These are phyloP conservation scores for Apiospora pterosperma DNA, from an alignment of 2,329 filamentous ascomycete genomes.

Conservation along the genomic window DNA sequence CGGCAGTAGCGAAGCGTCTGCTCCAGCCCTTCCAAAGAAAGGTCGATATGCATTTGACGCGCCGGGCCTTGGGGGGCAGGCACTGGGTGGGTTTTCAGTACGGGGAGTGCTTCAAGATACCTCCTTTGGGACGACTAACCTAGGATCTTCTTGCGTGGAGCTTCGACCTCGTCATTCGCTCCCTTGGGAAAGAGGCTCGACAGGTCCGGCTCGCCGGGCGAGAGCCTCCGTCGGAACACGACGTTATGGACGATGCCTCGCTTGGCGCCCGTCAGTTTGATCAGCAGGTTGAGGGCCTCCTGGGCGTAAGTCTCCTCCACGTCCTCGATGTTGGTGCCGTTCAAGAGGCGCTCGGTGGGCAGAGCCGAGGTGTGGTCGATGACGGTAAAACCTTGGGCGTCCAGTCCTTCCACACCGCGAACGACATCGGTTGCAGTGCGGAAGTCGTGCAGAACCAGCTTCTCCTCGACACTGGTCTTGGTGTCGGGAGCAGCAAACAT, in stretches of 20 bases:
- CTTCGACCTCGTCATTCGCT: neutral
- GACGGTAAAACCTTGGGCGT: neutral
- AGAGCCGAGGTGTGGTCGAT: neutral
- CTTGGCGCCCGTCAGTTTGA: neutral
- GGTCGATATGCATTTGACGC: neutral
- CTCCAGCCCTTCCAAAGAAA: slow-evolving; percentile 1
- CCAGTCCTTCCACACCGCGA: neutral
- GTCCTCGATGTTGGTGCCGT: neutral
- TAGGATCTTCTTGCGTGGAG: neutral
- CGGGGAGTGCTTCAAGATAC: neutral
- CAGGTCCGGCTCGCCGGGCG: neutral
- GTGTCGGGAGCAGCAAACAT: slow-evolving; percentile 1
- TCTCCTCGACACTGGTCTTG: slow-evolving; percentile 1
- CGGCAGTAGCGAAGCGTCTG: slow-evolving; percentile 4
- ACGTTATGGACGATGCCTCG: slow-evolving; percentile 1
- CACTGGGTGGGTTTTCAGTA: neutral
- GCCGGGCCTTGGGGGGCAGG: neutral
- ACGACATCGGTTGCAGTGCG: neutral
- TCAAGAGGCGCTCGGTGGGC: neutral
- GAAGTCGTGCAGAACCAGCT: slow-evolving; percentile 2
- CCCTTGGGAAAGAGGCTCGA: neutral
- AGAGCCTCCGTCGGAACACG: neutral
- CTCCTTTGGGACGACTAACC: neutral
- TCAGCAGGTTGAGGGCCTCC: neutral
- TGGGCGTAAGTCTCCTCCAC: slow-evolving; percentile 1